These are phyloP conservation scores for Colletotrichum tanaceti DNA, from an alignment of 2,329 filamentous ascomycete species.

Conservation along the genomic window DNA sequence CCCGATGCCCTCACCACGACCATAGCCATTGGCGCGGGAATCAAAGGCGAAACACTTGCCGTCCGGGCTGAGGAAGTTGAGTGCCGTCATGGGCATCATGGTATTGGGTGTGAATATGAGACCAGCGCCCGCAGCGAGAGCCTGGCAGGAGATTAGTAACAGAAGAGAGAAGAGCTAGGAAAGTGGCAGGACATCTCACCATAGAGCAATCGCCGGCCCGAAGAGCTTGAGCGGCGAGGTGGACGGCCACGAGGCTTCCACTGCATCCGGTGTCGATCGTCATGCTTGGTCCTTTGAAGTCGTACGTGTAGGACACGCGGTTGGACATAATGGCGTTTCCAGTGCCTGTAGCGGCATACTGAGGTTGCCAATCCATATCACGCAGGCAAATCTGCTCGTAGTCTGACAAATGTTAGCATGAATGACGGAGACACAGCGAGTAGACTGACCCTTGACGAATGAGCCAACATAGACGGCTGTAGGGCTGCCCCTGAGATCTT, in stretches of 20 bases:
- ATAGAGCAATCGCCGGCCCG: slow-evolving; percentile 57
- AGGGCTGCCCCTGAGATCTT: slow-evolving; percentile 57
- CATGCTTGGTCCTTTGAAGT: slow-evolving; percentile 66
- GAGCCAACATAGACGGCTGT: slow-evolving; percentile 63
- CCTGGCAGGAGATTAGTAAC: slow-evolving; percentile 47
- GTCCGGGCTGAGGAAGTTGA: slow-evolving; percentile 64
- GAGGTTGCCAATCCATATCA: slow-evolving; percentile 62
- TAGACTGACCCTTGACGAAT: slow-evolving; percentile 59
- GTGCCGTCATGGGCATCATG: slow-evolving; percentile 66
- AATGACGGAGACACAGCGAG: slow-evolving; percentile 5
- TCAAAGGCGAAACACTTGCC: slow-evolving; percentile 68
- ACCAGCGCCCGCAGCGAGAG: slow-evolving; percentile 63
- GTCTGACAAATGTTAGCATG: slow-evolving; percentile 49
- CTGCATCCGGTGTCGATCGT: slow-evolving; percentile 71
- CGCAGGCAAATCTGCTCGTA: slow-evolving; percentile 63
- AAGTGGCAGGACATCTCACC: slow-evolving; percentile 44
- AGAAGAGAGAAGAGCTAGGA: neutral
- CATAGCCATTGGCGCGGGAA: slow-evolving; percentile 71
- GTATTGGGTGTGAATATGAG: slow-evolving; percentile 66
- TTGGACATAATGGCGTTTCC: slow-evolving; percentile 66
- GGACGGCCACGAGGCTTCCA: slow-evolving; percentile 64
- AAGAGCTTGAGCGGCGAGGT: slow-evolving; percentile 64
- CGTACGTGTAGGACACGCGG: slow-evolving; percentile 66
- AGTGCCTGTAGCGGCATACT: slow-evolving; percentile 65
- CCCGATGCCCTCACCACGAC: slow-evolving; percentile 71